Percentiles rank a stretch among this genome's conserved stretches.
Conservation (phyloP, 768 basidiomycete species). For the Mycena vulgaris region DNA sequence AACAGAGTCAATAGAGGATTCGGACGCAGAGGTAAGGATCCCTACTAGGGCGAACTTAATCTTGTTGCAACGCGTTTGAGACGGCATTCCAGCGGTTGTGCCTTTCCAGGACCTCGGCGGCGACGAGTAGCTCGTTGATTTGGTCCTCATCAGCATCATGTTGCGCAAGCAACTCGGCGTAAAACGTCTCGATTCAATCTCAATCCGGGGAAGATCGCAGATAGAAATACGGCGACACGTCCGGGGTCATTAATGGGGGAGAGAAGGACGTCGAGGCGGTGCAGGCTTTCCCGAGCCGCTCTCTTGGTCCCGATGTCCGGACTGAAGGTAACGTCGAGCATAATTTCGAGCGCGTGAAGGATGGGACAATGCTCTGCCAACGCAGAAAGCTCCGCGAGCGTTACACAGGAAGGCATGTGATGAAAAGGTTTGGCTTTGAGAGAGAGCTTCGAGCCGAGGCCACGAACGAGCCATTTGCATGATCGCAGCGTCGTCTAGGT, state of each 20-base stretch:
- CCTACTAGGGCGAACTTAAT: no score
- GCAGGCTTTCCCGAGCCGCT: neutral
- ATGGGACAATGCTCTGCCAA: conserved; percentile 1
- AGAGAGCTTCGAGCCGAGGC: neutral
- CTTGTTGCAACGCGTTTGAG: no score
- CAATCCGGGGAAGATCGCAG: neutral
- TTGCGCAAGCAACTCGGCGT: no score
- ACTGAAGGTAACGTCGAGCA: conserved; percentile 2
- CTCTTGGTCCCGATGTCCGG: neutral
- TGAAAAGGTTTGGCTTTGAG: neutral
- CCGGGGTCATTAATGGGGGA: conserved; percentile 1
- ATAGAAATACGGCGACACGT: neutral
- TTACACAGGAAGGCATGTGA: neutral
- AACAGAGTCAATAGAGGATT: no score
- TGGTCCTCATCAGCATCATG: no score
- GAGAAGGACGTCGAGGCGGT: neutral
- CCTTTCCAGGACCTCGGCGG: no score
- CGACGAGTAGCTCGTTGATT: no score
- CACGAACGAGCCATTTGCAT: conserved; percentile 1
- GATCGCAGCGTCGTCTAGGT: neutral
- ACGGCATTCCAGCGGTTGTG: no score
- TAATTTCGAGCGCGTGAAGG: neutral
- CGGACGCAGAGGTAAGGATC: no score
- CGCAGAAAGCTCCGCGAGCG: neutral
- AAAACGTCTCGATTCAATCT: neutral